Percentiles rank a stretch among this genome's conserved stretches.
phyloP scores from a whole-genome alignment of 2,329 filamentous ascomycete genomes.

The Aureobasidium vineae region DNA sequence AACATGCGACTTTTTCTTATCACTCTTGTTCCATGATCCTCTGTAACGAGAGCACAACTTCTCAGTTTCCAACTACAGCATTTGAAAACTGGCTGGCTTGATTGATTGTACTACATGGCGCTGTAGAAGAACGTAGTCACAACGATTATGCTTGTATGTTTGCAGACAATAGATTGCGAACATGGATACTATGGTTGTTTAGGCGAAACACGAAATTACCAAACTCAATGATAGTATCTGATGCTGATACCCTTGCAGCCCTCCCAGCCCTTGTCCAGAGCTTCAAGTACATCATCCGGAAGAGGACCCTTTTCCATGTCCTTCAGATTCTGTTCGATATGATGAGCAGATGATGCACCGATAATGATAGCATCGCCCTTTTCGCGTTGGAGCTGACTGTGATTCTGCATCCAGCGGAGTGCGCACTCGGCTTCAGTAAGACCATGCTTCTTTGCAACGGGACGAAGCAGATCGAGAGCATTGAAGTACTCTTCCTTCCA shows the following conservation, averaged over 20 bases:
- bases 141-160: neutral
- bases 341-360: constrained; percentile 40
- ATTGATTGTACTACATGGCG: neutral
- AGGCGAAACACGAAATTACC: neutral
- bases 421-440: constrained; percentile 47
- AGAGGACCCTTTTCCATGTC: constrained; percentile 44
- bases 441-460: constrained; percentile 42
- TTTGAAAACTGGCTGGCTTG: neutral
- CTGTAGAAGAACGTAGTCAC: neutral
- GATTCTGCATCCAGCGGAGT: constrained; percentile 49
- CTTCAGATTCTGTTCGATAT: constrained; percentile 43
- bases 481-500: constrained; percentile 47
- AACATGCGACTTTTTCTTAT: neutral
- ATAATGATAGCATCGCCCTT: constrained; percentile 43
- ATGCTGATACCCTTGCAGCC: constrained; percentile 35
- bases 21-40: neutral
- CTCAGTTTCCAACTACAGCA: neutral
- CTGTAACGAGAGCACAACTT: neutral
- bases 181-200: neutral
- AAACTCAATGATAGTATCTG: constrained; percentile 39
- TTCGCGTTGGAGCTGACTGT: constrained; percentile 40
- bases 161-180: neutral
- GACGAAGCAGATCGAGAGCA: constrained; percentile 44
- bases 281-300: constrained; percentile 43
- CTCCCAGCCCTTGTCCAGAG: constrained; percentile 43